Evolutionary conservation across 2,329 filamentous ascomycete genomes (phyloP).

Genomic region (Alternaria sp.): DNA sequence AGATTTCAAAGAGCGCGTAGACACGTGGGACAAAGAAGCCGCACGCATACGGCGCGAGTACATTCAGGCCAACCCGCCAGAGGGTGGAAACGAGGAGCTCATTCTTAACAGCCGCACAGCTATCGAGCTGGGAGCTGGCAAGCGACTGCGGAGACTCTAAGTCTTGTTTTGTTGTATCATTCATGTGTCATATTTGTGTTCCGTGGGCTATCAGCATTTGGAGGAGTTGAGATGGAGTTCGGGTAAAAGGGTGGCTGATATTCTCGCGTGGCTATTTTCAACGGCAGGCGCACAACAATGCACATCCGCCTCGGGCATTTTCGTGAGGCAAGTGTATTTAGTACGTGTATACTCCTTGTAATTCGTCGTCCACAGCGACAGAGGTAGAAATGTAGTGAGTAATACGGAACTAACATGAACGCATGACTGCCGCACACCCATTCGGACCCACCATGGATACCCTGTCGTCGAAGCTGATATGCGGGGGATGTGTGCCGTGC

Average conservation of each 20-base stretch:
- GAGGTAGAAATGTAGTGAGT: not conserved
- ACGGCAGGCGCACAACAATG: not conserved
- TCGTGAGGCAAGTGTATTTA: not conserved
- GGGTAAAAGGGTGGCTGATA: constrained; percentile 10
- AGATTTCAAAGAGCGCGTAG: constrained; percentile 66
- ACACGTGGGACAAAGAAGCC: constrained; percentile 75
- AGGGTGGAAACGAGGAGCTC: constrained; percentile 36
- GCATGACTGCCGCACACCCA: not conserved
- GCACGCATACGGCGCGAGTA: constrained; percentile 54
- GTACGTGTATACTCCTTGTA: not conserved
- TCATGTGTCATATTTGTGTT: constrained; percentile 25
- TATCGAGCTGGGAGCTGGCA: constrained; percentile 46
- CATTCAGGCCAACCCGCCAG: constrained; percentile 44
- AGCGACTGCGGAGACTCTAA: constrained; percentile 42
- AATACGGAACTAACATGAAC: not conserved
- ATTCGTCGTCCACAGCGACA: not conserved
- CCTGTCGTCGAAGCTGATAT: not conserved
- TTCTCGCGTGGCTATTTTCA: constrained; percentile 4
- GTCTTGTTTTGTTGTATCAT: constrained; percentile 25
- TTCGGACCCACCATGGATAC: not conserved
- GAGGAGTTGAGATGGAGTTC: not conserved
- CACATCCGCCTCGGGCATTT: not conserved
- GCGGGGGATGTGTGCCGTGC: constrained; percentile 11
- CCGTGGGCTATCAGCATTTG: constrained; percentile 31
- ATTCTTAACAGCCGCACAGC: constrained; percentile 46